Evolutionary conservation across 768 basidiomycete genomes (phyloP).

Genomic region (Clathrus columnatus): DNA sequence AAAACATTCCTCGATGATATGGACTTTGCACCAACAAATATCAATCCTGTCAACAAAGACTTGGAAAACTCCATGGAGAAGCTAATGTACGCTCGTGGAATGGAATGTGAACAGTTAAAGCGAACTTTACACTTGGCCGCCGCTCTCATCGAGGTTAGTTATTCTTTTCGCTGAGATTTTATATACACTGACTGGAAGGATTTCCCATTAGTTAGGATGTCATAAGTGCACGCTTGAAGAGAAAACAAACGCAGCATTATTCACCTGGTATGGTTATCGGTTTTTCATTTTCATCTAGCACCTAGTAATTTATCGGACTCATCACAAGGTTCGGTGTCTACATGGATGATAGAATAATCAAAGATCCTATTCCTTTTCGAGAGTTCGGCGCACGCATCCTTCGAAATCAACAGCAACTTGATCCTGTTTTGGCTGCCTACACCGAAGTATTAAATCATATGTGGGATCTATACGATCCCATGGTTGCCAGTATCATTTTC

Average conservation of each 20-base stretch:
- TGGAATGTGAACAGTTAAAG: too few relatives aligned
- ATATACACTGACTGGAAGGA: too few relatives aligned
- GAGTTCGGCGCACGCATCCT: not conserved
- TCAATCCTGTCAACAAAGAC: too few relatives aligned
- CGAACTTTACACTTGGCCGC: too few relatives aligned
- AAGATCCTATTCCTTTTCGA: not conserved
- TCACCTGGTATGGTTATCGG: not conserved
- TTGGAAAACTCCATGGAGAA: too few relatives aligned
- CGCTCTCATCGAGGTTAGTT: too few relatives aligned
- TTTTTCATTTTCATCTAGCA: not conserved
- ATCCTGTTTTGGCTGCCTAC: not conserved
- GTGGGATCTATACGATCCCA: not conserved
- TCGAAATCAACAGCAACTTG: not conserved
- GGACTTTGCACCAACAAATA: too few relatives aligned
- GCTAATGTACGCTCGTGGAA: too few relatives aligned
- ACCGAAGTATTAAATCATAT: not conserved
- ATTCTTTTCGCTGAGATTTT: too few relatives aligned
- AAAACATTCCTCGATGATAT: too few relatives aligned
- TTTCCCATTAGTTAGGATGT: not conserved
- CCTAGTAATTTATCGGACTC: not conserved
- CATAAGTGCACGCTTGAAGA: not conserved
- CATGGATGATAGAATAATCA: not conserved
- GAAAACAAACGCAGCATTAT: slow-evolving; percentile 1
- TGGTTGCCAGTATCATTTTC: not conserved
- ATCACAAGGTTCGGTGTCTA: slow-evolving; percentile 1